Base-by-base conservation (phyloP, 2,329 filamentous ascomycete genomes). In the Trichoderma sp. region DNA sequence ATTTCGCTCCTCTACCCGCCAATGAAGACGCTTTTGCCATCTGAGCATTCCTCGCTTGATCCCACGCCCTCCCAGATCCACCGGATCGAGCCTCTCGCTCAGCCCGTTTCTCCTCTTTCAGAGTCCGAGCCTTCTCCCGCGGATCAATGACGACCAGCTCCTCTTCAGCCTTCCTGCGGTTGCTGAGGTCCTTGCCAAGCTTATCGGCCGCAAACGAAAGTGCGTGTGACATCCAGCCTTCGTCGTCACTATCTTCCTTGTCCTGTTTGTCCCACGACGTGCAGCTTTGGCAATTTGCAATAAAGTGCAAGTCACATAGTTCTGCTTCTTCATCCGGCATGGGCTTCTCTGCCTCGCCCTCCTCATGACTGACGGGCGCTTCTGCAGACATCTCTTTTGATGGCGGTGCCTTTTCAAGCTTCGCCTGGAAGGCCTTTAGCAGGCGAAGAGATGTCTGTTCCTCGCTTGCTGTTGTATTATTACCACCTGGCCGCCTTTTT, bases 121-220 rank as follows among this genome's bases (percentile, higher is more conserved):
- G 83, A 49, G 90, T 90, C 76, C 88, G 89, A 55, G 91, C 91
- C 78, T 92, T 93, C 78, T 94, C 93, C 68, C 93, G 84, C 1
- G 94, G 94, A 82, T 99, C 96, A 79, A 98, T 97, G 3, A 98
- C 94, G 56, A 97, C 88, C 54, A 97, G 79, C 75, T 97, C 93
- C 69, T 97, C 94, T 76, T 96, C 93, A 66, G 95, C 94, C 79
- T 96, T 94, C 80, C 89, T 90, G 77, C 95, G 93, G 86, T 96
- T 97, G 64, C 87, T 93, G 65, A 98, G 80, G 79, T 98, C 93
- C 77, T 98, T 98, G 24, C 96, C 96, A 6, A 97, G 80, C 72
- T 90, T 91, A 75, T 98, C 96, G 71, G 94, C 96, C 46, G 91
- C 91, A 78, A 97, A 98, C 56, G 87, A 92, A 43, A 99, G 83